Percentiles rank a stretch among this genome's conserved stretches.
These are phyloP conservation scores for Globisporangium paroecandrum DNA, from an alignment of 352 stramenopile genomes.

Conservation along the genomic window DNA sequence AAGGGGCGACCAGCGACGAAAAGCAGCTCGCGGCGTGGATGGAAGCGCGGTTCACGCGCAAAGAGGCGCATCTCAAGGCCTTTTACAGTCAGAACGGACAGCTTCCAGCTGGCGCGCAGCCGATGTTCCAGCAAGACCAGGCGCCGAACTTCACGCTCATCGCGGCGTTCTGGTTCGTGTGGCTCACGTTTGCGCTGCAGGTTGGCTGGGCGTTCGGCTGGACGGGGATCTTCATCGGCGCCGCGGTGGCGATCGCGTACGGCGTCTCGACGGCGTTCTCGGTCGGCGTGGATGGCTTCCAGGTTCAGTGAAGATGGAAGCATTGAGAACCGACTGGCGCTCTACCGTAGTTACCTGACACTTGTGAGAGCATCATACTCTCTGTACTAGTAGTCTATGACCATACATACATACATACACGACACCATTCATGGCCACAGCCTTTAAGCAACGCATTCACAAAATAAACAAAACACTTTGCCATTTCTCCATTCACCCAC, in stretches of 20 bases:
- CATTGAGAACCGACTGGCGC: background rate
- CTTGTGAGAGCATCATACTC: background rate
- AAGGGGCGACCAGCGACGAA: constrained; percentile 25
- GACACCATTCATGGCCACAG: background rate
- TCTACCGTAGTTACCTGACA: background rate
- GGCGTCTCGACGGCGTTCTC: constrained; percentile 30
- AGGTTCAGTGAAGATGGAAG: constrained; percentile 23
- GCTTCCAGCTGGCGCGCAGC: constrained; percentile 44
- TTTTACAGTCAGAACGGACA: constrained; percentile 62
- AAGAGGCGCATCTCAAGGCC: constrained; percentile 53
- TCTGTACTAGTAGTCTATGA: background rate
- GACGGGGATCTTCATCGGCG: constrained; percentile 22
- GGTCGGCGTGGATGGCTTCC: constrained; percentile 48
- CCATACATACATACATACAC: background rate
- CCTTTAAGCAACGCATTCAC: background rate
- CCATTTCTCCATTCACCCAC: background rate
- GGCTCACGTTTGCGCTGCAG: constrained; percentile 29
- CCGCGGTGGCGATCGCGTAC: constrained; percentile 29
- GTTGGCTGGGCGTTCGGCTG: constrained; percentile 28
- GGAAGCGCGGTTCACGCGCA: constrained; percentile 60
- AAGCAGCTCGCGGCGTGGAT: constrained; percentile 53
- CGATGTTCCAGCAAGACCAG: constrained; percentile 39
- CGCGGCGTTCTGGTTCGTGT: constrained; percentile 51
- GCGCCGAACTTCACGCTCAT: constrained; percentile 29
- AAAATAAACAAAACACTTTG: background rate